phyloP scores from a whole-genome alignment of 1,284 basidiomycete genomes.

The Ustilago trichophora region DNA sequence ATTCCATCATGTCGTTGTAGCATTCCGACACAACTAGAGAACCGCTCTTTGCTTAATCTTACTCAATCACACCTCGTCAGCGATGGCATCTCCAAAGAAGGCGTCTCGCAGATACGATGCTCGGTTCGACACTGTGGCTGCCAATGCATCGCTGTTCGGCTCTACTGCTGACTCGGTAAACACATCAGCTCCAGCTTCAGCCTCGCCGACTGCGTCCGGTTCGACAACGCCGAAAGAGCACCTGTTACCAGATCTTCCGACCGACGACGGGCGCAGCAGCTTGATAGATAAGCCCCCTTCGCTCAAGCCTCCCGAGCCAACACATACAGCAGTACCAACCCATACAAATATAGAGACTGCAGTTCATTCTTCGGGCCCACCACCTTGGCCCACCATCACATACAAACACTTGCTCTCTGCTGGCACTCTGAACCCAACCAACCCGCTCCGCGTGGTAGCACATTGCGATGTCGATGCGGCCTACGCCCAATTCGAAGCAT shows the following conservation, averaged over 20 bases:
- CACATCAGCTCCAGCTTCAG: constrained; percentile 2
- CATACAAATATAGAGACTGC: constrained; percentile 42
- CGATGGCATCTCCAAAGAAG: constrained; percentile 42
- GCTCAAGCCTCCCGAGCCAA: constrained; percentile 25
- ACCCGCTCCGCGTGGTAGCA: constrained; percentile 73
- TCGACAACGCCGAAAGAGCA: constrained; percentile 6
- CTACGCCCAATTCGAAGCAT: constrained; percentile 79
- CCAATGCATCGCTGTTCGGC: neutral
- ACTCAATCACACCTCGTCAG: neutral
- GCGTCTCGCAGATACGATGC: constrained; percentile 30
- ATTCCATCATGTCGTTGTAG: constrained; percentile 16
- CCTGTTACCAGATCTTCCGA: constrained; percentile 11
- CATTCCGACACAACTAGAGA: neutral
- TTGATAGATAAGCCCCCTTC: constrained; percentile 31
- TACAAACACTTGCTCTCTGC: constrained; percentile 59
- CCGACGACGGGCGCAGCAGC: constrained; percentile 16
- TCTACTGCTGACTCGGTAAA: no score
- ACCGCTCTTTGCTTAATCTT: constrained; percentile 8
- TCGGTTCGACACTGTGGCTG: constrained; percentile 18
- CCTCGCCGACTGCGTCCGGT: neutral
- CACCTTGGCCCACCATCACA: constrained; percentile 49
- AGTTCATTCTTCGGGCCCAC: constrained; percentile 26
- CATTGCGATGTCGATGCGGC: constrained; percentile 76
- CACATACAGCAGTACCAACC: constrained; percentile 13
- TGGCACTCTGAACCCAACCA: constrained; percentile 60